Conservation (phyloP, 495 filamentous ascomycete genomes). For the Tuber umbilicatum region DNA sequence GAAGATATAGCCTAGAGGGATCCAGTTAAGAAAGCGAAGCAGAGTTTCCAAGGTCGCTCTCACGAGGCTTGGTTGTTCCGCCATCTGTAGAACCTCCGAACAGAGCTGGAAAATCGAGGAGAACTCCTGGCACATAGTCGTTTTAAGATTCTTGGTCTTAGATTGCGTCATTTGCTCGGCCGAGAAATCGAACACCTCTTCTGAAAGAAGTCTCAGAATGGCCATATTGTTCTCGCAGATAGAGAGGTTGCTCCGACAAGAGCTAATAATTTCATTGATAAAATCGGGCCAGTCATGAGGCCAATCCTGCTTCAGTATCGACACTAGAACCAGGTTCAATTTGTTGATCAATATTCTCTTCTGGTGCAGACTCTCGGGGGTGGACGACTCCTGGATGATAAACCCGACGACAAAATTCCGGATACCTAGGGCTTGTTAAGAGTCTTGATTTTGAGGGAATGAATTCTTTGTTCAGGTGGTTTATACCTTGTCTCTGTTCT, state of each 20-base stretch:
- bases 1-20: conserved; percentile 95
- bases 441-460: conserved; percentile 27
- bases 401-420: conserved; percentile 97
- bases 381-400: conserved; percentile 84
- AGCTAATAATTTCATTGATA: conserved; percentile 97
- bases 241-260: conserved; percentile 85
- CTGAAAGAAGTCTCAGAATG: conserved; percentile 87
- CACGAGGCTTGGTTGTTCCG: conserved; percentile 78
- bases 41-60: conserved; percentile 92
- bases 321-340: conserved; percentile 92
- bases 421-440: conserved; percentile 57
- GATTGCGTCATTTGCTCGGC: conserved; percentile 96
- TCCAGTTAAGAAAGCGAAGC: conserved; percentile 96
- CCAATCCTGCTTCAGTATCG: conserved; percentile 98
- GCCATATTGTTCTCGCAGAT: conserved; percentile 99
- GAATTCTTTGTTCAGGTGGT: conserved; percentile 9
- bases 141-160: conserved; percentile 92
- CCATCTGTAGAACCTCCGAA: conserved; percentile 81
- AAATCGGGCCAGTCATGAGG: conserved; percentile 99
- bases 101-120: conserved; percentile 95
- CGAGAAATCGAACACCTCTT: conserved; percentile 98
- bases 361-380: conserved; percentile 72
- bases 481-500: conserved; percentile 83
- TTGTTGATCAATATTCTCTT: conserved; percentile 92
- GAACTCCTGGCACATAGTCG: conserved; percentile 96